phyloP scores from a whole-genome alignment of 1,284 basidiomycete species.

The Puccinia polysora region DNA sequence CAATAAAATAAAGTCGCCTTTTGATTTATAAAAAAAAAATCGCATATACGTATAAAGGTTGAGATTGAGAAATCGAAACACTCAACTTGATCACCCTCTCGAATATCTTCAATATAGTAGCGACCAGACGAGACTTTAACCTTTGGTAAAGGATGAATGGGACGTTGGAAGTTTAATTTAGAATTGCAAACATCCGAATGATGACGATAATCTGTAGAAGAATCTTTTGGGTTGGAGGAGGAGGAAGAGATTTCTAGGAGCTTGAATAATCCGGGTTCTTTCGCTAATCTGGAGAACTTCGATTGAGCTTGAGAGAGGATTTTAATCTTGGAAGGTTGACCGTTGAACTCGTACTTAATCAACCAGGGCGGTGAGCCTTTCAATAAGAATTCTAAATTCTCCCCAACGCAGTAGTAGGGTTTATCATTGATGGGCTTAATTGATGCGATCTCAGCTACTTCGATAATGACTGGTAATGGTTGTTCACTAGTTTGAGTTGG shows the following conservation, averaged over 20 bases:
- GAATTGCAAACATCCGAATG: slow-evolving; percentile 63
- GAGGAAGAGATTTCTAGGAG: slow-evolving; percentile 76
- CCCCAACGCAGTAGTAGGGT: slow-evolving; percentile 82
- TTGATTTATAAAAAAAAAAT: neutral
- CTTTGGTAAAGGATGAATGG: slow-evolving; percentile 75
- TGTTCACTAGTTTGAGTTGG: neutral
- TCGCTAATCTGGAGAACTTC: slow-evolving; percentile 75
- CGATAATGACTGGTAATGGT: slow-evolving; percentile 50
- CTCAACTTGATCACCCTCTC: slow-evolving; percentile 61
- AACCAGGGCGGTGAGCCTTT: slow-evolving; percentile 96
- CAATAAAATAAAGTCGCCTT: too few relatives aligned
- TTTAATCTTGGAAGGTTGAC: slow-evolving; percentile 61
- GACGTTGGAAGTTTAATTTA: slow-evolving; percentile 66
- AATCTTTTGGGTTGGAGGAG: slow-evolving; percentile 50
- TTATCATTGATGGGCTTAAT: slow-evolving; percentile 76
- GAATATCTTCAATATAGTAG: slow-evolving; percentile 73
- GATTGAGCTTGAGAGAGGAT: slow-evolving; percentile 68
- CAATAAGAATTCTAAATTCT: slow-evolving; percentile 81
- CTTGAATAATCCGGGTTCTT: slow-evolving; percentile 72
- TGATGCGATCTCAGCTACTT: slow-evolving; percentile 89
- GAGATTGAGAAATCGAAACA: neutral
- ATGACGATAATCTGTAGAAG: neutral
- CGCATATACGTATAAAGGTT: neutral
- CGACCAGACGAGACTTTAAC: slow-evolving; percentile 81
- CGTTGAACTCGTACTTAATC: slow-evolving; percentile 79